Conservation (phyloP, 2,329 filamentous ascomycete species). For the Ophiostoma australiae region DNA sequence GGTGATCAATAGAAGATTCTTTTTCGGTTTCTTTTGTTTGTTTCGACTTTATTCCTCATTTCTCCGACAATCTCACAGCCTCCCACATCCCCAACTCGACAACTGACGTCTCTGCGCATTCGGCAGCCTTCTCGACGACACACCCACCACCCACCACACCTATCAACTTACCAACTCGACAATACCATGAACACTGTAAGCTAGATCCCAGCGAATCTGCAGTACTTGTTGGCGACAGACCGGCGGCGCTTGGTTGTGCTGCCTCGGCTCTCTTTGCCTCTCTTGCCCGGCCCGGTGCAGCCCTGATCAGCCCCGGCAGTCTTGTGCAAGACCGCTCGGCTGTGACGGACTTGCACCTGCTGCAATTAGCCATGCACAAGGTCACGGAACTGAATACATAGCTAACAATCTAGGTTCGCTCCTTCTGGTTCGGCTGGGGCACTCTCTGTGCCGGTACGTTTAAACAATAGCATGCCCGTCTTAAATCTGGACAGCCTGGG, state of each 20-base stretch:
- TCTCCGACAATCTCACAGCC: not conserved
- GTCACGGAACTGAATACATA: not conserved
- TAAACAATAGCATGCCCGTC: conserved; percentile 1
- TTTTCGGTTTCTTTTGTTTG: not conserved
- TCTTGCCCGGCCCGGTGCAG: not conserved
- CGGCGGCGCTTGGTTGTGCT: not conserved
- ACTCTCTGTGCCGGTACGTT: conserved; percentile 73
- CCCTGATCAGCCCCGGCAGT: not conserved
- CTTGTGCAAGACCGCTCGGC: not conserved
- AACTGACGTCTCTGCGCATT: not conserved
- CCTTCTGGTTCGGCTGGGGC: conserved; percentile 68
- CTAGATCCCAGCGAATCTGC: not conserved
- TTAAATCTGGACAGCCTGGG: not conserved
- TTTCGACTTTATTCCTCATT: not conserved
- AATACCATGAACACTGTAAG: conserved; percentile 27
- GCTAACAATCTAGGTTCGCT: conserved; percentile 25
- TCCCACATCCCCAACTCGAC: not conserved
- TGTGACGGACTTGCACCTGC: not conserved
- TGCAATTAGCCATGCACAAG: not conserved
- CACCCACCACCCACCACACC: not conserved
- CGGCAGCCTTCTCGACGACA: not conserved
- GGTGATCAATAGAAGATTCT: not conserved
- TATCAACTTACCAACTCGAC: not conserved
- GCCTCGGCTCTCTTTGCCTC: not conserved
- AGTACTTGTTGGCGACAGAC: not conserved